Conservation (phyloP, 805 yeast genomes). For the Suhomyces kilbournensis region DNA sequence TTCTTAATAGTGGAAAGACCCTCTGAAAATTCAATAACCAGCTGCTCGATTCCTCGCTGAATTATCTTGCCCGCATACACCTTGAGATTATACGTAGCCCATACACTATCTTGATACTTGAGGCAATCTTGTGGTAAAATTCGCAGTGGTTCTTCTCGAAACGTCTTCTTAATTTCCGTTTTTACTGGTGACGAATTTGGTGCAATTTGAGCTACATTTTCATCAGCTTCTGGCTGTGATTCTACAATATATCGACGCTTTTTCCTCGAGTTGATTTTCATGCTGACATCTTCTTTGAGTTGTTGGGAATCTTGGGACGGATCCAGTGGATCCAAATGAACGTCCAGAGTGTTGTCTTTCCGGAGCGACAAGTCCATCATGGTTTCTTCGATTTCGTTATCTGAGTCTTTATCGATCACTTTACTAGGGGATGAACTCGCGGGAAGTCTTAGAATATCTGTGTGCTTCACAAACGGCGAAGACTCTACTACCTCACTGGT, state of each 20-base stretch:
- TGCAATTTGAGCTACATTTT: not conserved
- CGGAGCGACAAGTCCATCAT: not conserved
- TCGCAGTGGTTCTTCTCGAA: conserved; percentile 9
- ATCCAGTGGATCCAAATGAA: not conserved
- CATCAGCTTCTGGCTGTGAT: conserved; percentile 12
- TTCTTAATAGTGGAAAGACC: conserved; percentile 33
- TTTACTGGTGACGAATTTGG: not conserved
- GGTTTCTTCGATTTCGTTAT: not conserved
- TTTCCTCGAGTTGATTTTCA: not conserved
- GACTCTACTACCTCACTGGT: conserved; percentile 20
- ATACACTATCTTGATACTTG: conserved; percentile 36
- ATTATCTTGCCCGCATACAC: conserved; percentile 50
- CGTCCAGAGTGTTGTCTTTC: not conserved
- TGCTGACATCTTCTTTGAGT: not conserved
- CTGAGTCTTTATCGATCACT: not conserved
- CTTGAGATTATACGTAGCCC: conserved; percentile 51
- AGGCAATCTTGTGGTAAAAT: conserved; percentile 9
- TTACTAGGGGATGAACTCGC: conserved; percentile 6
- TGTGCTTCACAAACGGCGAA: conserved; percentile 18
- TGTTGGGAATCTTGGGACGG: not conserved
- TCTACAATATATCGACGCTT: conserved; percentile 9
- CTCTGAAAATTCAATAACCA: conserved; percentile 41
- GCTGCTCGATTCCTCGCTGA: conserved; percentile 21
- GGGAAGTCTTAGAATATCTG: conserved; percentile 8
- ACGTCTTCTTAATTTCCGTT: not conserved